Conservation (phyloP, 805 yeast genomes). For the Huiozyma sinensis region DNA sequence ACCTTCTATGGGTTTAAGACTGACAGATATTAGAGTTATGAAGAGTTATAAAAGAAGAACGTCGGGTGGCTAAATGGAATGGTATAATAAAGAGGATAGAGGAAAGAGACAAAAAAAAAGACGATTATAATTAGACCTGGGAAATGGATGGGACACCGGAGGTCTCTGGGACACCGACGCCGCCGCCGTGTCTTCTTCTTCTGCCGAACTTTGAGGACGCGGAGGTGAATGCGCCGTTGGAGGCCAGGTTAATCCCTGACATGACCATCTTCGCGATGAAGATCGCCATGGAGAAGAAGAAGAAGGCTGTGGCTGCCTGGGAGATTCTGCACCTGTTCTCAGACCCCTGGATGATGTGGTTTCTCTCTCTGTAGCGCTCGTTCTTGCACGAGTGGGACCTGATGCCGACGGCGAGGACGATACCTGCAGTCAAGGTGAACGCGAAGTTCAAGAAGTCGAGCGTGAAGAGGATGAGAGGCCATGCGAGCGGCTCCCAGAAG, state of each 20-base stretch:
- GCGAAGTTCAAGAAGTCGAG: slow-evolving; percentile 83
- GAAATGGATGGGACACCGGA: slow-evolving; percentile 84
- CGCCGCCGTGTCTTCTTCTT: slow-evolving; percentile 32
- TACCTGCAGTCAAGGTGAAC: slow-evolving; percentile 90
- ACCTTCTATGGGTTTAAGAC: no score
- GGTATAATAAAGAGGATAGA: neutral
- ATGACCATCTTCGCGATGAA: slow-evolving; percentile 54
- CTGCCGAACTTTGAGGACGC: slow-evolving; percentile 25
- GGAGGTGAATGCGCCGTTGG: slow-evolving; percentile 19
- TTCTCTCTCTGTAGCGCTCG: slow-evolving; percentile 48
- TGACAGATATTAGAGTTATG: no score
- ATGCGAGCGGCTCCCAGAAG: slow-evolving; percentile 63
- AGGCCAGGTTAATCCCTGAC: slow-evolving; percentile 10
- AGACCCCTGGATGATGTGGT: slow-evolving; percentile 66
- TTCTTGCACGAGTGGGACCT: slow-evolving; percentile 80
- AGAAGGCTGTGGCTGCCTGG: slow-evolving; percentile 74
- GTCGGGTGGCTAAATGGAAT: neutral
- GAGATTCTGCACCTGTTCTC: slow-evolving; percentile 88
- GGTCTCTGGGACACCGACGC: slow-evolving; percentile 9
- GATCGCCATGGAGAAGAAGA: slow-evolving; percentile 72
- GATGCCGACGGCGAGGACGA: slow-evolving; percentile 86
- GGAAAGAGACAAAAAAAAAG: no score
- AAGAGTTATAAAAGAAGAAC: neutral
- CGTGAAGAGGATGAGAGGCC: slow-evolving; percentile 68
- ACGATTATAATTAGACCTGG: no score